A percentile compares a stretch with the other conserved stretches of the same genome.
Conservation (phyloP, 192 early-diverging fungal genomes). For the Podochytrium sp. region DNA sequence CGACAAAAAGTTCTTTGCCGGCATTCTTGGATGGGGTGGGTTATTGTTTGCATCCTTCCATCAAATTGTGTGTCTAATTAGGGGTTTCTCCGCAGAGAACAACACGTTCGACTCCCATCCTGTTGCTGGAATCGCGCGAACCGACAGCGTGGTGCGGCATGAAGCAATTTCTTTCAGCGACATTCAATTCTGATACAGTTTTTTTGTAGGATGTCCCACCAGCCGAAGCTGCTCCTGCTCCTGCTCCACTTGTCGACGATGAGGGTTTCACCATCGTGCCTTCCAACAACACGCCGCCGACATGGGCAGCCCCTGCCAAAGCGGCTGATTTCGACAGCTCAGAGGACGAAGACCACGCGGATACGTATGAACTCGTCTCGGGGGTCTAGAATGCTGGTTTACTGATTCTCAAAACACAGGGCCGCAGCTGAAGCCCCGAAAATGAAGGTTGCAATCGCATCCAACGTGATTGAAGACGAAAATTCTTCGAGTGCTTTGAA, state of each 20-base stretch:
- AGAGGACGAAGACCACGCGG: constrained; percentile 11
- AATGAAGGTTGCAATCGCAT: constrained; percentile 41
- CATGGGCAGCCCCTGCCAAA: constrained; percentile 20
- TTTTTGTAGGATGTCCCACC: background rate
- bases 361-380: background rate
- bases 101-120: too few relatives aligned
- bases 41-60: background rate
- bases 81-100: too few relatives aligned
- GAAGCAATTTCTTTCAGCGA: too few relatives aligned
- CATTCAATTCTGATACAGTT: too few relatives aligned
- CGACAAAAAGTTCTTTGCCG: constrained; percentile 26
- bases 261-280: constrained; percentile 46
- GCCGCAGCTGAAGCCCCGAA: background rate
- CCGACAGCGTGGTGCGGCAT: too few relatives aligned
- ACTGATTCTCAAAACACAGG: background rate
- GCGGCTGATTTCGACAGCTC: constrained; percentile 28
- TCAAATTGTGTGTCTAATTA: too few relatives aligned
- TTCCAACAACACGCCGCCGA: constrained; percentile 1
- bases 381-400: background rate
- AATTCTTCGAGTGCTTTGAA: constrained; percentile 29
- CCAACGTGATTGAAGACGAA: constrained; percentile 38
- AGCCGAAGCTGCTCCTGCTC: background rate
- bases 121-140: too few relatives aligned
- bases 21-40: background rate
- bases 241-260: constrained; percentile 34